Evolutionary conservation across 2,329 filamentous ascomycete species (phyloP), one percentile per base, ranked within the genome.

Genomic region (Harringtonia aguacate): DNA sequence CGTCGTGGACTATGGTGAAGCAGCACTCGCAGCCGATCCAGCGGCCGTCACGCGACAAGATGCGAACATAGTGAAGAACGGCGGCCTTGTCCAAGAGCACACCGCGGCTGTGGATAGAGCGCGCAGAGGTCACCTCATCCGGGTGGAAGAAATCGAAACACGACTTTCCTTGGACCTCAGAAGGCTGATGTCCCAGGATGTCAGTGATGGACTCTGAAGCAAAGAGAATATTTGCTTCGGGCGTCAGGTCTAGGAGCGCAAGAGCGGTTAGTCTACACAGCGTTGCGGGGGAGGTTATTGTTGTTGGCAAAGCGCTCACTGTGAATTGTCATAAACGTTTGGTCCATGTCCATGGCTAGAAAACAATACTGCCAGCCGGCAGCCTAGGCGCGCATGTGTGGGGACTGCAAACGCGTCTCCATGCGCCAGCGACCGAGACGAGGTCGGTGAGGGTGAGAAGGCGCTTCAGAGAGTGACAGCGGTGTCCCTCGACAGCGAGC

Each of bases 241-340:
- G 69, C 36, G 78, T 75, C 48, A 90, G 72, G 62, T 89, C 86
- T 89, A 21, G 10, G 18, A 21, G 39, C 10, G n/a, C 9, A 18
- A n/a, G 36, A 42, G 20, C 18, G 8, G 6, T 14, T 12, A 33
- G 7, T 33, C 5, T 4, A n/a, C 22, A 18, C 17, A 43, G 17
- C 17, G 21, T n/a, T n/a, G n/a, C n/a, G n/a, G n/a, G n/a, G n/a
- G n/a, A n/a, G n/a, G n/a, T n/a, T n/a, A n/a, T n/a, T n/a, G n/a
- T n/a, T n/a, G n/a, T n/a, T n/a, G n/a, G n/a, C n/a, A 28, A 15
- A 29, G n/a, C 9, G 42, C 79, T 67, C 66, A 85, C 86, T 86
- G 60, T 92, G 86, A 58, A 94, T 92, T 53, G 86, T 88, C 67
- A 94, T 92, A 66, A 94, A 94, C 28, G 86, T 92, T 53, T 84